Conservation (phyloP, 2,329 filamentous ascomycete species). For the Colletotrichum sp. region DNA sequence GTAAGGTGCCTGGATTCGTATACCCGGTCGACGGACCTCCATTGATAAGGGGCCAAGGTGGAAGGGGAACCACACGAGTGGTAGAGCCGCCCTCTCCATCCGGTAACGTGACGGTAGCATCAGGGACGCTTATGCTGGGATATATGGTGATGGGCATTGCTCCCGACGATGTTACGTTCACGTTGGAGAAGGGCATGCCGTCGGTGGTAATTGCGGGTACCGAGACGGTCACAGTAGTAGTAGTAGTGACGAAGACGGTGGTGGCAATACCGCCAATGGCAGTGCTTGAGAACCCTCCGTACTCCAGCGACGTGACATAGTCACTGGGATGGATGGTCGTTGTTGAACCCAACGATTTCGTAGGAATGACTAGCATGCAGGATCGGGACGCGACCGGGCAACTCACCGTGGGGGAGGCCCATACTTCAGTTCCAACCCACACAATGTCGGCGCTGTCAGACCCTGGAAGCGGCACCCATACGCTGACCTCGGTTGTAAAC, state of each 20-base stretch:
- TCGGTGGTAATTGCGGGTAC: slow-evolving; percentile 5
- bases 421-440: slow-evolving; percentile 25
- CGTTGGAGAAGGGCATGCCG: slow-evolving; percentile 23
- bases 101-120: slow-evolving; percentile 16
- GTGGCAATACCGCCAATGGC: background rate
- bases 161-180: slow-evolving; percentile 21
- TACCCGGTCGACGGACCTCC: background rate
- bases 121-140: slow-evolving; percentile 20
- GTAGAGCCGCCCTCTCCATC: slow-evolving; percentile 22
- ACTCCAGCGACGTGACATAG: slow-evolving; percentile 26
- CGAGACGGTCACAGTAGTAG: slow-evolving; percentile 20
- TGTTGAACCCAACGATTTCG: slow-evolving; percentile 8
- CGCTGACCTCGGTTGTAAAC: slow-evolving; percentile 28
- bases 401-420: slow-evolving; percentile 2
- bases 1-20: background rate
- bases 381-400: slow-evolving; percentile 8
- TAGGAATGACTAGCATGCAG: slow-evolving; percentile 28
- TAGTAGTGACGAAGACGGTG: background rate
- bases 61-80: slow-evolving; percentile 21
- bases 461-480: slow-evolving; percentile 28
- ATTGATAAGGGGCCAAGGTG: slow-evolving; percentile 25
- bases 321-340: slow-evolving; percentile 22
- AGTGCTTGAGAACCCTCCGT: slow-evolving; percentile 18
- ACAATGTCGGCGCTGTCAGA: slow-evolving; percentile 24
- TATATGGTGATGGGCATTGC: background rate